Evolutionary conservation across 2,329 filamentous ascomycete genomes (phyloP), one percentile per base, ranked within the genome.

Genomic region (Lecanosticta acicola): DNA sequence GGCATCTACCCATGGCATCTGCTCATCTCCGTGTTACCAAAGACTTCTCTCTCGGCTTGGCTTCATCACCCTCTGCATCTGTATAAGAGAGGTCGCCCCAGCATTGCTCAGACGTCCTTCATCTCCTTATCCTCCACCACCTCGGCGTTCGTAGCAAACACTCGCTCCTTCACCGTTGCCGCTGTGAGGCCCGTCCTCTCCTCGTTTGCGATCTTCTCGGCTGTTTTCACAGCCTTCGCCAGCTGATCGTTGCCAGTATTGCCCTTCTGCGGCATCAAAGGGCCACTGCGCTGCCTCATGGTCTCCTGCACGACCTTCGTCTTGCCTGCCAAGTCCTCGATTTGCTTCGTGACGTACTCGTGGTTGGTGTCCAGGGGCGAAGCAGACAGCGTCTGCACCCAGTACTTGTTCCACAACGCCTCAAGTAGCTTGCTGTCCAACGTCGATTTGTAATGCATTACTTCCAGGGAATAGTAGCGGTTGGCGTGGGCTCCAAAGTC

Each of bases 391-490:
- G 93, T 98, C 62, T 94, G 87, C 26, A 96, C 90, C 93, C 89
- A 95, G 74, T 98, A 98, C 69, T 97, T 97, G 73, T 96, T 95
- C 93, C 93, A 97, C 21, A 98, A 75, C 41, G 88, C 78, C 61
- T 94, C 87, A 3, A 98, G 75, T 18, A 98, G 76, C 59, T 89
- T 85, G 1, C 83, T 78, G 68, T 98, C 93, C 20, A 98, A 82
- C 0, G 85, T 85, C 53, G 87, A 93, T 72, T 97, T 97, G 77
- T 88, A 98, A 68, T 94, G 88, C 24, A 88, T 88, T 11, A 97
- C 86, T 51, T 94, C 86, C 4, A 98, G 78, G 11, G 85, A 77
- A 69, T 98, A 98, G 72, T 98, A 98, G 45, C 85, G 82, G 65
- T 80, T 86, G 11, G 86, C 83, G 65, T 98, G 91, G 0, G 90